Conservation (phyloP, 148 eudicot species). For the Rhododendron williamsianum region DNA sequence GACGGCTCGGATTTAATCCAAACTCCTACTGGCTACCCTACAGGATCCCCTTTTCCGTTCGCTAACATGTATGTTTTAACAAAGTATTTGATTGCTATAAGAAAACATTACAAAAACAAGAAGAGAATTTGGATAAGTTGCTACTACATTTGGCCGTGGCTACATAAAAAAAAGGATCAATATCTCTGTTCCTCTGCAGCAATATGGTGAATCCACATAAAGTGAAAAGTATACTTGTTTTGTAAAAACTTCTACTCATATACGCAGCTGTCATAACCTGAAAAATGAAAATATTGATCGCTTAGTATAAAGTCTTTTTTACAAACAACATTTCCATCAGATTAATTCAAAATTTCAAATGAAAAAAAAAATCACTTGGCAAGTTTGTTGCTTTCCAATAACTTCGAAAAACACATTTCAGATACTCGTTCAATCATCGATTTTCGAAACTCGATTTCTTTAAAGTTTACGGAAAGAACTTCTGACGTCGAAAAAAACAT, state of each 20-base stretch:
- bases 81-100: not conserved
- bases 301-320: not conserved
- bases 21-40: too few species aligned
- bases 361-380: not conserved
- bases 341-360: not conserved
- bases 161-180: not conserved
- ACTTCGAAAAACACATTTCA: not conserved
- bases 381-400: not conserved
- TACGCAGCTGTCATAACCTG: not conserved
- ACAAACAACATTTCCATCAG: not conserved
- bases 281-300: not conserved
- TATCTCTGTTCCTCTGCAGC: not conserved
- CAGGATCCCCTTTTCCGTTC: not conserved
- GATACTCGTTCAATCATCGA: not conserved
- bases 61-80: not conserved
- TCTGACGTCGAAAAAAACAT: not conserved
- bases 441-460: not conserved
- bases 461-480: not conserved
- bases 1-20: too few species aligned
- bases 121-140: not conserved
- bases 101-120: not conserved
- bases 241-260: not conserved
- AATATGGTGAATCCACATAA: not conserved
- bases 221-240: not conserved
- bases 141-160: not conserved